Evolutionary conservation across 2,329 filamentous ascomycete genomes (phyloP).

Genomic region (Talaromyces sp.): DNA sequence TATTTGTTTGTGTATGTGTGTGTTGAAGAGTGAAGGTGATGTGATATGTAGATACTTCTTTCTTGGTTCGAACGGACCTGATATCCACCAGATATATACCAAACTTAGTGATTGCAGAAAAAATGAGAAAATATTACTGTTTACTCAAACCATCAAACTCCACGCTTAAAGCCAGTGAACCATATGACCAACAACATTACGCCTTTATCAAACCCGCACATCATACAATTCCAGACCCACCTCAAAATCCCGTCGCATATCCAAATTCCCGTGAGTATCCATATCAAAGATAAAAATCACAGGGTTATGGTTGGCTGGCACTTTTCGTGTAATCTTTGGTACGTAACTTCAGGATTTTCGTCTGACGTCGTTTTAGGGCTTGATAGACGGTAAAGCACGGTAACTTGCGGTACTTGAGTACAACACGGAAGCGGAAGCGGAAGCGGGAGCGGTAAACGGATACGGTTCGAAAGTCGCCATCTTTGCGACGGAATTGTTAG

Average conservation of each 20-base stretch:
- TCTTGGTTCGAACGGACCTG: background rate
- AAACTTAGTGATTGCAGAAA: background rate
- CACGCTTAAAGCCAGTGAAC: background rate
- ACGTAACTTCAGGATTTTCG: background rate
- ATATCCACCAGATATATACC: background rate
- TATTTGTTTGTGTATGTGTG: background rate
- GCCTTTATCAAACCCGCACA: background rate
- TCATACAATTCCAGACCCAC: background rate
- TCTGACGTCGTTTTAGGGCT: constrained; percentile 4
- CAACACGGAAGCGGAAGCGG: constrained; percentile 9
- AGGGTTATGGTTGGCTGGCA: background rate
- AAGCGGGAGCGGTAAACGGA: constrained; percentile 20
- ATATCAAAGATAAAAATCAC: background rate
- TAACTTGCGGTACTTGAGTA: background rate
- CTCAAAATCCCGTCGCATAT: background rate
- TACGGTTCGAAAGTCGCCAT: background rate
- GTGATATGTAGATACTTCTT: background rate
- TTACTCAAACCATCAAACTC: background rate
- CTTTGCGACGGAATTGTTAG: background rate
- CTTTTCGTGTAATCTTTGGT: background rate
- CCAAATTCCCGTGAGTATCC: background rate
- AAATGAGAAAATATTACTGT: background rate
- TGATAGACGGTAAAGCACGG: background rate
- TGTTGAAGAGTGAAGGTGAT: background rate
- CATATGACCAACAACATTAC: background rate